A percentile compares a stretch with the other conserved stretches of the same genome.
Conservation (phyloP, 2,329 filamentous ascomycete genomes). For the Paraphaeosphaeria minitans region DNA sequence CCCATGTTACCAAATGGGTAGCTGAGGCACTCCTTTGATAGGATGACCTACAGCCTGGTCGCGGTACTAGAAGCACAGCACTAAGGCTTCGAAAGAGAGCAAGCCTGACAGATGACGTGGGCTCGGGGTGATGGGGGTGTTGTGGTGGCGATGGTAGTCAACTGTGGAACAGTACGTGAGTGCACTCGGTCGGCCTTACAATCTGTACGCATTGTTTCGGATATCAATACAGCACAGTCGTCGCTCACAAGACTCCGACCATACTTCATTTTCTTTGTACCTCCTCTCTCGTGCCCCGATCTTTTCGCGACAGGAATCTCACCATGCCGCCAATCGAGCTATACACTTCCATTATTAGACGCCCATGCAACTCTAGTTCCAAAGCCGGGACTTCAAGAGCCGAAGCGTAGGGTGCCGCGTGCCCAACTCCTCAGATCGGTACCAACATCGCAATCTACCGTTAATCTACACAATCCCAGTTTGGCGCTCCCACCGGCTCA, state of each 20-base stretch:
- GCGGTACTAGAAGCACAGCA: neutral
- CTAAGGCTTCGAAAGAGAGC: neutral
- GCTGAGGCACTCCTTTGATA: neutral
- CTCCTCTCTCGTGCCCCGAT: neutral
- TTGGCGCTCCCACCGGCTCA: conserved; percentile 25
- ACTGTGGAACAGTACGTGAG: neutral
- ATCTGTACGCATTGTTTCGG: neutral
- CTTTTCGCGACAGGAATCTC: neutral
- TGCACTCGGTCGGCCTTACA: neutral
- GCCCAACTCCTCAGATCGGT: conserved; percentile 14
- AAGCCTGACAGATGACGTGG: neutral
- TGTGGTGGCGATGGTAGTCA: neutral
- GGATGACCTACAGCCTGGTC: neutral
- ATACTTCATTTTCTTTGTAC: neutral
- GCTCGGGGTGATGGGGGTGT: neutral
- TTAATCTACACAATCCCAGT: conserved; percentile 30
- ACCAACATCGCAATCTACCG: conserved; percentile 19
- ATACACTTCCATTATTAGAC: neutral
- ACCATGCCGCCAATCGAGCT: neutral
- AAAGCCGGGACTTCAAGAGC: conserved; percentile 12
- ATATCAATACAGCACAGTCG: neutral
- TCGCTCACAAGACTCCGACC: neutral
- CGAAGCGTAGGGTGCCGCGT: conserved; percentile 32
- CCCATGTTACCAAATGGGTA: neutral
- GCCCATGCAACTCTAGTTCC: too few species aligned